A percentile compares a stretch with the other conserved stretches of the same genome.
phyloP scores from a whole-genome alignment of 352 stramenopile genomes.

The Globisporangium nunn region DNA sequence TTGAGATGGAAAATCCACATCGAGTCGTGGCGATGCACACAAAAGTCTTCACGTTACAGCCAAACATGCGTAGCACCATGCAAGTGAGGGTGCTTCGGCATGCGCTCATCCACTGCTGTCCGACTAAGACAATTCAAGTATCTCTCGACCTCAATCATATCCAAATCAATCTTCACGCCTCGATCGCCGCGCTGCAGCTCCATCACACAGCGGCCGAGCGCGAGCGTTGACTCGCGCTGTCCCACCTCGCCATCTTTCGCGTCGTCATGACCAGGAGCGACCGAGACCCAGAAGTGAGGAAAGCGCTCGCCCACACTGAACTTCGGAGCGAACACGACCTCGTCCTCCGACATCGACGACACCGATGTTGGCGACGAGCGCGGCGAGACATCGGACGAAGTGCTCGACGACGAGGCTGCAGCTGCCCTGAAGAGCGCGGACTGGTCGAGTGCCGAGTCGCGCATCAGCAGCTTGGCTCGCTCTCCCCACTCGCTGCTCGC shows the following conservation, averaged over 20 bases:
- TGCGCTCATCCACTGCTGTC: too few relatives aligned
- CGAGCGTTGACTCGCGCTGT: slow-evolving; percentile 39
- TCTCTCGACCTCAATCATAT: too few relatives aligned
- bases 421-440: slow-evolving; percentile 35
- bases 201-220: slow-evolving; percentile 22
- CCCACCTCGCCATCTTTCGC: not conserved
- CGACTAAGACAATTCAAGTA: too few relatives aligned
- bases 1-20: too few relatives aligned
- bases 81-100: too few relatives aligned
- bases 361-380: too few relatives aligned
- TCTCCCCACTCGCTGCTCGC: slow-evolving; percentile 24
- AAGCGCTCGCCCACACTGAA: slow-evolving; percentile 56
- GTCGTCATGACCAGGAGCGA: slow-evolving; percentile 5
- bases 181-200: slow-evolving; percentile 5
- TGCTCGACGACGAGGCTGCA: not conserved
- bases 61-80: too few relatives aligned
- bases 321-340: slow-evolving; percentile 30
- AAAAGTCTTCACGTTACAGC: too few relatives aligned
- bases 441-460: slow-evolving; percentile 41
- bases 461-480: slow-evolving; percentile 50
- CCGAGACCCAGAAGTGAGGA: slow-evolving; percentile 52
- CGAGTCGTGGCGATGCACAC: too few relatives aligned
- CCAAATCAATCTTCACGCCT: too few relatives aligned
- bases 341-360: too few relatives aligned
- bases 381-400: too few relatives aligned